Percentiles rank a stretch among this genome's conserved stretches.
Conservation (phyloP, 139 green algal species). For the Chlorella ohadii region DNA sequence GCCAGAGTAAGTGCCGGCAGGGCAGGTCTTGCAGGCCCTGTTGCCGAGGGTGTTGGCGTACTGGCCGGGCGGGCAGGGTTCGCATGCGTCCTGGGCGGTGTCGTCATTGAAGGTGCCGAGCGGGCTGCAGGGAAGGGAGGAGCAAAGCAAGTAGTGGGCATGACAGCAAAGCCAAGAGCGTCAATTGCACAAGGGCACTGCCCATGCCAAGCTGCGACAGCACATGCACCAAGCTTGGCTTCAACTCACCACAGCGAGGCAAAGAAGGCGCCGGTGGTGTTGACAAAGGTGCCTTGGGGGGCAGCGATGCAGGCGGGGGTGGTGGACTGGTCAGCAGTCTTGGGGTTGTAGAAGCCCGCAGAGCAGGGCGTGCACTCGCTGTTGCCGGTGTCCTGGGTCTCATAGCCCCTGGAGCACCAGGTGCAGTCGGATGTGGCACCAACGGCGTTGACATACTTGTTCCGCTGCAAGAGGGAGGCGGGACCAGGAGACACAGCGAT, state of each 20-base stretch:
- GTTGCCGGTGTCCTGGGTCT: constrained; percentile 11
- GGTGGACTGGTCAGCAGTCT: neutral
- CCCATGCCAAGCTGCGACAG: too few relatives aligned
- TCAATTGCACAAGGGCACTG: too few relatives aligned
- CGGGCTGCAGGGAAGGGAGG: neutral
- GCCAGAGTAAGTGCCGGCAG: constrained; percentile 2
- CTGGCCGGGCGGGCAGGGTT: constrained; percentile 15
- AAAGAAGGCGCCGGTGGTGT: neutral
- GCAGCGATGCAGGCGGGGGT: neutral
- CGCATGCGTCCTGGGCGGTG: neutral
- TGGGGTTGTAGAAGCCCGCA: neutral
- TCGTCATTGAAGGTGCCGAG: neutral
- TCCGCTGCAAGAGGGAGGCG: neutral
- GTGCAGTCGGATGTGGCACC: neutral
- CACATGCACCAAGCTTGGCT: too few relatives aligned
- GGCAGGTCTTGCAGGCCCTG: constrained; percentile 25
- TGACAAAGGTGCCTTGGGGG: neutral
- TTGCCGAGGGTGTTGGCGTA: constrained; percentile 11
- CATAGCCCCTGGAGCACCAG: neutral
- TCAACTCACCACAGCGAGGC: too few relatives aligned
- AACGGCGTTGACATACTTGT: neutral
- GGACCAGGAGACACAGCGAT: too few relatives aligned
- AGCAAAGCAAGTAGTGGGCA: neutral
- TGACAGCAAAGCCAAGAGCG: neutral
- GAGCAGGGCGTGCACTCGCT: neutral